A percentile compares a stretch with the other conserved stretches of the same genome.
These are phyloP conservation scores for Schwanniomyces vanrijiae DNA, from an alignment of 805 yeast species.

Conservation along the genomic window DNA sequence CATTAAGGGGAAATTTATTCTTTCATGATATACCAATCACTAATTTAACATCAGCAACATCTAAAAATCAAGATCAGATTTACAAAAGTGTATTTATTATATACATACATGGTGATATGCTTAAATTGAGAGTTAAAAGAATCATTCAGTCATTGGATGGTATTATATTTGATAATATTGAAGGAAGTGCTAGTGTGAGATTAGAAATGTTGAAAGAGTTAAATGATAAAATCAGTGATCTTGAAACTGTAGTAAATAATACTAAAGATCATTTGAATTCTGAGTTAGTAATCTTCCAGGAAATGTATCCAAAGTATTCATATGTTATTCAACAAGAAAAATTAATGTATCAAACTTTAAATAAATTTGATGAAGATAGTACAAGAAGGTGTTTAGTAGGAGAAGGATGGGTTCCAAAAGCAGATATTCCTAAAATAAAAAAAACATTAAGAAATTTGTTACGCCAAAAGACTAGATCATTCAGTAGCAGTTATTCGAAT, in stretches of 20 bases:
- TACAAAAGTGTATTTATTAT: slow-evolving; percentile 39
- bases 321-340: slow-evolving; percentile 51
- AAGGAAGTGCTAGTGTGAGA: slow-evolving; percentile 28
- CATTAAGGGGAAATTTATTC: slow-evolving; percentile 41
- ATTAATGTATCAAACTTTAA: slow-evolving; percentile 57
- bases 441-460: slow-evolving; percentile 44
- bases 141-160: slow-evolving; percentile 43
- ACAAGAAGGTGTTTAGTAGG: slow-evolving; percentile 66
- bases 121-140: slow-evolving; percentile 32
- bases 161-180: slow-evolving; percentile 32
- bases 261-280: slow-evolving; percentile 38
- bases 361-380: slow-evolving; percentile 66
- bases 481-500: slow-evolving; percentile 2
- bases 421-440: slow-evolving; percentile 41
- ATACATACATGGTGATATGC: slow-evolving; percentile 40
- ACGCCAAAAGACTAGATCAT: slow-evolving; percentile 27
- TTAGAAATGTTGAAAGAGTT: slow-evolving; percentile 26
- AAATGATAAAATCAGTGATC: slow-evolving; percentile 31
- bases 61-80: slow-evolving; percentile 15
- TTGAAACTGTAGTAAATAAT: slow-evolving; percentile 29
- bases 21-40: slow-evolving; percentile 39
- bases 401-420: slow-evolving; percentile 73
- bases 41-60: slow-evolving; percentile 16
- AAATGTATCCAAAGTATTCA: slow-evolving; percentile 29
- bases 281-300: slow-evolving; percentile 38